Percentiles rank a stretch among this genome's conserved stretches.
Conservation (phyloP, 2,329 filamentous ascomycete genomes). For the Neofusicoccum laricinum region DNA sequence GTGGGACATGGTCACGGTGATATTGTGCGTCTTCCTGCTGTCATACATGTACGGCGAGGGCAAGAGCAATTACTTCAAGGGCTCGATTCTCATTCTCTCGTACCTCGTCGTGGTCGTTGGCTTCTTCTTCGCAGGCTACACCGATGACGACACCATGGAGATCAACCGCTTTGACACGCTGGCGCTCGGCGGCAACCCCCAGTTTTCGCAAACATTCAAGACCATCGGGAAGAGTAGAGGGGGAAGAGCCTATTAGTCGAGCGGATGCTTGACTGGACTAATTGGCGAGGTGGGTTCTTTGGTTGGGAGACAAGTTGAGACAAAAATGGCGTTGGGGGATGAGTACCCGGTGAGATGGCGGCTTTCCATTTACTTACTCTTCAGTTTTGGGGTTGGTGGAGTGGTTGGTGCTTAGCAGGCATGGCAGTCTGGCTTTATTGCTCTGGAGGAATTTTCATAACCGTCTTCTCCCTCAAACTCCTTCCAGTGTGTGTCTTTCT, state of each 20-base stretch:
- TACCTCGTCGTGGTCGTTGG: constrained; percentile 90
- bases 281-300: background rate
- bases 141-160: constrained; percentile 46
- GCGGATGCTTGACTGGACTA: background rate
- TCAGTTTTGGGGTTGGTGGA: background rate
- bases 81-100: constrained; percentile 86
- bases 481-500: background rate
- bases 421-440: background rate
- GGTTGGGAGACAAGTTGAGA: background rate
- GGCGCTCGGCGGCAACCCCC: constrained; percentile 26
- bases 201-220: constrained; percentile 15
- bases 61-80: constrained; percentile 99
- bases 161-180: constrained; percentile 34
- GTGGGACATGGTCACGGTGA: constrained; percentile 98
- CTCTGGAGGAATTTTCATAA: background rate
- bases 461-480: background rate
- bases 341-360: background rate
- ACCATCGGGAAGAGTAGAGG: constrained; percentile 1
- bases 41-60: constrained; percentile 98
- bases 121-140: constrained; percentile 79
- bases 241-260: constrained; percentile 8
- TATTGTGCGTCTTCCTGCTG: constrained; percentile 90
- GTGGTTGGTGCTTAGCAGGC: background rate
- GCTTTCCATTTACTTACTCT: background rate
- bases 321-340: background rate